Evolutionary conservation across 768 basidiomycete genomes (phyloP), one percentile per base, ranked within the genome.

Genomic region (Cystofilobasidium capitatum): DNA sequence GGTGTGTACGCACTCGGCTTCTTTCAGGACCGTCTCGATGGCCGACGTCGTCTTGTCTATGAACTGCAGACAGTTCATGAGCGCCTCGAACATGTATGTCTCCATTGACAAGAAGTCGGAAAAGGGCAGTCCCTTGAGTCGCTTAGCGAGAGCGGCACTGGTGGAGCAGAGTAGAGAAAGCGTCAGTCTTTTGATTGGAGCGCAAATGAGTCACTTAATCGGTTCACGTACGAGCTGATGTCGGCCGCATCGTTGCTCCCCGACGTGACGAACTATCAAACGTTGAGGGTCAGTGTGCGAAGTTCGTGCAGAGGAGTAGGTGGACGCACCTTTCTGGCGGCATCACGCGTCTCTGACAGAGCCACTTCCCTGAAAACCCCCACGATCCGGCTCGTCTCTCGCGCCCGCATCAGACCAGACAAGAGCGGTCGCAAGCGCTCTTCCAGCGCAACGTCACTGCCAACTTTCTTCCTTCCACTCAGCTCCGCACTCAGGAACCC

Each of bases 101-200:
- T 88, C 77, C n/a, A 88, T 78, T 16, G 76, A 74, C 62, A 86
- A 79, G 73, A 91, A 94, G 9, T 86, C 84, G 0, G 78, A 59
- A 66, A 91, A 89, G 5, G 81, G 76, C 83, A 91, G 84, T 20
- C 79, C 80, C 65, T 85, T 83, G 44, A 94, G 76, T 58, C 83
- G 80, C 62, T 81, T 81, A 33, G 82, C 81, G 63, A 86, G 78
- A 35, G 76, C 81, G 57, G 78, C 73, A 70, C 82, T 83, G 70
- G 14, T 62, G 24, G 24, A 57, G 57, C 39, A 33, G 24, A 36
- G 26, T 36, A 10, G 60, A 26, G 49, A 55, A 39, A 13, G 5
- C 17, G 16, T 65, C 54, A 39, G n/a, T 4, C 14, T 0, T 29
- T 24, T 26, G 36, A 33, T 60, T 40, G 35, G 36, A 22, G 20